phyloP scores from a whole-genome alignment of 306 rosid genomes.

The Prunus mume region DNA sequence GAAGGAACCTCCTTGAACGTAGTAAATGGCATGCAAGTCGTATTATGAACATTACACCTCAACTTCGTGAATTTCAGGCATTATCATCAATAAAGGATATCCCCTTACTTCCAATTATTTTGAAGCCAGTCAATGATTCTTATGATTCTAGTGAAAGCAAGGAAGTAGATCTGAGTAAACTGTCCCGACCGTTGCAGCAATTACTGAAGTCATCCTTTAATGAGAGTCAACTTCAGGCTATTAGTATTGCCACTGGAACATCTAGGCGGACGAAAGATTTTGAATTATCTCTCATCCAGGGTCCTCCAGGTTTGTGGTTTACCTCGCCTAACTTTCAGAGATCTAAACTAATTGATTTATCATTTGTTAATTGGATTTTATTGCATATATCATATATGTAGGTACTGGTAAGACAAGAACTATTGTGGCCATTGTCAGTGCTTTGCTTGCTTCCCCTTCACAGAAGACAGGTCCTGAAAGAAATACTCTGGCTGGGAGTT shows the following conservation, averaged over 20 bases:
- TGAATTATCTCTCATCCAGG: slow-evolving; percentile 91
- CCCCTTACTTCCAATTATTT: slow-evolving; percentile 73
- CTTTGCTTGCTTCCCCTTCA: slow-evolving; percentile 63
- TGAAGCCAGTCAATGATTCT: slow-evolving; percentile 53
- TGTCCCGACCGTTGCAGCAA: slow-evolving; percentile 74
- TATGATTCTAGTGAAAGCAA: slow-evolving; percentile 35
- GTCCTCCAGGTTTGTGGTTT: slow-evolving; percentile 84
- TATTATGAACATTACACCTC: slow-evolving; percentile 86
- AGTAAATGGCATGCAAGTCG: slow-evolving; percentile 94
- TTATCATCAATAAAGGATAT: slow-evolving; percentile 74
- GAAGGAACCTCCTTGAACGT: slow-evolving; percentile 85
- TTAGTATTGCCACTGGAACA: slow-evolving; percentile 56
- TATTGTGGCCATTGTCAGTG: slow-evolving; percentile 91
- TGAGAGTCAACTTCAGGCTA: slow-evolving; percentile 82
- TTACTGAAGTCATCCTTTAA: slow-evolving; percentile 72
- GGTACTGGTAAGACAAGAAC: slow-evolving; percentile 98
- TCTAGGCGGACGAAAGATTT: slow-evolving; percentile 43
- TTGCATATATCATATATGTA: slow-evolving; percentile 30
- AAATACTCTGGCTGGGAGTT: slow-evolving; percentile 31
- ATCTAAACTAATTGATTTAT: slow-evolving; percentile 17
- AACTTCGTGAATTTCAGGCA: slow-evolving; percentile 93
- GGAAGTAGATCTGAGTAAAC: slow-evolving; percentile 56
- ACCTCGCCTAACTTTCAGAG: slow-evolving; percentile 14
- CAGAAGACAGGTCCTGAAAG: slow-evolving; percentile 35
- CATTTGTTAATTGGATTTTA: slow-evolving; percentile 25